Conservation (phyloP, 768 basidiomycete genomes). For the Russula griseocarnosa region DNA sequence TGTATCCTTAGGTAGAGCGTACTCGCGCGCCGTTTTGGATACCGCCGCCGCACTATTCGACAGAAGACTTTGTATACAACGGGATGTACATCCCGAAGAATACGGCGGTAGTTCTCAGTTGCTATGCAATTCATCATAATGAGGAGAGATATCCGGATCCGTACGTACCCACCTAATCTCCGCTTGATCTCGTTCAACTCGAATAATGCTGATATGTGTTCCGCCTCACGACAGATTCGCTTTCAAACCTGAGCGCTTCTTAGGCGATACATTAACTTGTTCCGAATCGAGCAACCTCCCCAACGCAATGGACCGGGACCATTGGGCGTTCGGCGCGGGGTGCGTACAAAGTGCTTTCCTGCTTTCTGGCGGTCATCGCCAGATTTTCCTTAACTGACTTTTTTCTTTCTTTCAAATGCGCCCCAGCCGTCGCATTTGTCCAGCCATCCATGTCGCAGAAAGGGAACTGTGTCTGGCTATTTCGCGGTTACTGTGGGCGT, state of each 20-base stretch:
- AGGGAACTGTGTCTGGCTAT: constrained; percentile 45
- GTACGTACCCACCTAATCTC: constrained; percentile 25
- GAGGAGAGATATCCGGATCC: constrained; percentile 41
- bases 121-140: constrained; percentile 32
- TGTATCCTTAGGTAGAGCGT: constrained; percentile 29
- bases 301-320: constrained; percentile 45
- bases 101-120: constrained; percentile 33
- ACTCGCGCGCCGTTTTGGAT: constrained; percentile 33
- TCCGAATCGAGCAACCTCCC: constrained; percentile 44
- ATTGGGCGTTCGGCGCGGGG: constrained; percentile 52
- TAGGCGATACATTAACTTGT: constrained; percentile 38
- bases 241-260: constrained; percentile 46
- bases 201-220: neutral
- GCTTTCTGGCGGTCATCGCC: neutral
- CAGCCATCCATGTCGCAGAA: constrained; percentile 44
- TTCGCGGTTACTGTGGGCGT: constrained; percentile 47
- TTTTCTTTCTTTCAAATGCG: neutral
- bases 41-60: constrained; percentile 33
- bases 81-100: constrained; percentile 35
- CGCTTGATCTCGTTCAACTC: too few species aligned
- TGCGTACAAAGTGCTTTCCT: constrained; percentile 29
- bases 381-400: neutral
- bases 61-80: constrained; percentile 35
- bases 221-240: constrained; percentile 23
- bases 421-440: constrained; percentile 39